These are phyloP conservation scores for Trametes hirsuta DNA, from an alignment of 1,284 basidiomycete species.

Conservation along the genomic window DNA sequence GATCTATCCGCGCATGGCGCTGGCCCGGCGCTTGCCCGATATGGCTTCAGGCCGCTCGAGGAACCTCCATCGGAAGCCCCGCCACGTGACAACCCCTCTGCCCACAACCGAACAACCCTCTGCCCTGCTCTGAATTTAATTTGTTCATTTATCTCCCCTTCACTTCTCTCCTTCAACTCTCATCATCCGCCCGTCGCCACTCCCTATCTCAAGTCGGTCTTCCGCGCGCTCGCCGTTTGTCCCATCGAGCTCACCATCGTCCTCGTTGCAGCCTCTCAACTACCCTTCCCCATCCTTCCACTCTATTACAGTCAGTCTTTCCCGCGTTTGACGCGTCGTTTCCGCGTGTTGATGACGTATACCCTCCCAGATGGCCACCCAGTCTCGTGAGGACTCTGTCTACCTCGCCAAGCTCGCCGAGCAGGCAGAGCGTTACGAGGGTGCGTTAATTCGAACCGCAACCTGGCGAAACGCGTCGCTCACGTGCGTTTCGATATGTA, in stretches of 20 bases:
- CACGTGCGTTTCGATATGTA: constrained; percentile 39
- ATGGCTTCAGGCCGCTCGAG: constrained; percentile 18
- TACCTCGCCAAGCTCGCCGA: constrained; percentile 99
- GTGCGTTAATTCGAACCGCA: constrained; percentile 47
- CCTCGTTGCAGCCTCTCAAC: constrained; percentile 26
- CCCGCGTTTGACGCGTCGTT: constrained; percentile 32
- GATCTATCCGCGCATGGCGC: constrained; percentile 4
- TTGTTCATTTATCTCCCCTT: constrained; percentile 47
- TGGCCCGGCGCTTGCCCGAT: constrained; percentile 22
- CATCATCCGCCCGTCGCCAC: constrained; percentile 41
- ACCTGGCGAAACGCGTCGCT: constrained; percentile 15
- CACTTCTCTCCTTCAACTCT: constrained; percentile 48
- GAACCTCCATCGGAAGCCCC: constrained; percentile 27
- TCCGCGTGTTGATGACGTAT: constrained; percentile 31
- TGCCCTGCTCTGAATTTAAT: constrained; percentile 55
- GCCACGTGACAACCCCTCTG: constrained; percentile 39
- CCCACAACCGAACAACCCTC: constrained; percentile 45
- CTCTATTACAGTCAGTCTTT: constrained; percentile 39
- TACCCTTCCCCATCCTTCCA: constrained; percentile 19
- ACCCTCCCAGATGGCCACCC: constrained; percentile 63
- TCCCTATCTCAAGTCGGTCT: constrained; percentile 38
- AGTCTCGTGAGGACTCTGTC: constrained; percentile 94
- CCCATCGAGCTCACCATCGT: constrained; percentile 36
- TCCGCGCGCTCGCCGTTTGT: constrained; percentile 36
- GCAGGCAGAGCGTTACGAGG: constrained; percentile 98